phyloP scores from a whole-genome alignment of 208 protist species.

The Trypanosoma brucei region DNA sequence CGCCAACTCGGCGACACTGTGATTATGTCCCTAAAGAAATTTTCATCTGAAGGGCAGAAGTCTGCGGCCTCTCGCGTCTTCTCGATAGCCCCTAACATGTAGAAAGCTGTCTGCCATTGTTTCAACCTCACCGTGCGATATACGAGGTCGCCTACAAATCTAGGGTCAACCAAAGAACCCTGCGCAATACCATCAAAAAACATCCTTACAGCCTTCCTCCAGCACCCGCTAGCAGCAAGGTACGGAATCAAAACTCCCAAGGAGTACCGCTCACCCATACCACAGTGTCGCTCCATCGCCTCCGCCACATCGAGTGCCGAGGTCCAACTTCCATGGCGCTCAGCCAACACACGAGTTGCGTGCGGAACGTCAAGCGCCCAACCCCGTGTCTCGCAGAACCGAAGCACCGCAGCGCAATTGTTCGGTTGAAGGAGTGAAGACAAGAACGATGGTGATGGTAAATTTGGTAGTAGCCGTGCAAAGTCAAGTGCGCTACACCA shows the following conservation, averaged over 20 bases:
- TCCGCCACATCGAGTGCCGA: constrained; percentile 57
- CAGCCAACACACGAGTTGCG: constrained; percentile 57
- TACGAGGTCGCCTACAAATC: constrained; percentile 56
- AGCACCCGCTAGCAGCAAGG: constrained; percentile 53
- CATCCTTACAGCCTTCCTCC: constrained; percentile 43
- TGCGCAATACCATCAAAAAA: constrained; percentile 63
- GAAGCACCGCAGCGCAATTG: constrained; percentile 42
- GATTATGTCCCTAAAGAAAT: constrained; percentile 64
- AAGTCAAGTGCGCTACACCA: constrained; percentile 73
- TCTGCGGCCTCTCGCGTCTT: constrained; percentile 59
- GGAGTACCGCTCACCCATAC: constrained; percentile 66
- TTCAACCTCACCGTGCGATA: constrained; percentile 46
- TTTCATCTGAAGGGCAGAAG: constrained; percentile 47
- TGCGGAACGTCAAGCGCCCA: constrained; percentile 67
- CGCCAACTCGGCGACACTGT: constrained; percentile 54
- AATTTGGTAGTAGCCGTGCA: constrained; percentile 28
- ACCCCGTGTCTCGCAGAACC: constrained; percentile 25
- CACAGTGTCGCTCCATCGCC: constrained; percentile 53
- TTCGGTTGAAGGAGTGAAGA: constrained; percentile 55
- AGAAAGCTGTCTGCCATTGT: constrained; percentile 70
- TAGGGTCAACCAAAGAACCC: constrained; percentile 51
- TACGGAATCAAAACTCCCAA: constrained; percentile 72
- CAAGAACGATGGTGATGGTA: constrained; percentile 69
- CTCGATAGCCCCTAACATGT: constrained; percentile 60
- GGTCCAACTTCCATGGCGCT: constrained; percentile 61